Conservation (phyloP, 257 asterid species). For the Buddleja alternifolia region DNA sequence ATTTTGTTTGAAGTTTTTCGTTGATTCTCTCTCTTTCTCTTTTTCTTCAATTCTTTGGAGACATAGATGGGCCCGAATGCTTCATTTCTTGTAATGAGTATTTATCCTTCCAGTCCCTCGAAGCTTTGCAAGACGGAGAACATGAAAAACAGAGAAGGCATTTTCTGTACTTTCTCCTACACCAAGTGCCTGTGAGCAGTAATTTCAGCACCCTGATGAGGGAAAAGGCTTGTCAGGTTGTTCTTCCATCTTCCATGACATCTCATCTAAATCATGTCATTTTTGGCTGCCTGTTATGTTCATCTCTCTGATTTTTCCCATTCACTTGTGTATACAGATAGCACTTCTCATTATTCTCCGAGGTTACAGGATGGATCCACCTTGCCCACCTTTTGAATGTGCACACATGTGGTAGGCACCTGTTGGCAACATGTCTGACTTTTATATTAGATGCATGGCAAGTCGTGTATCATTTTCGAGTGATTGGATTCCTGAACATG, state of each 20-base stretch:
- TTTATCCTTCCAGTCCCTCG: constrained; percentile 76
- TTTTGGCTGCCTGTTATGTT: constrained; percentile 28
- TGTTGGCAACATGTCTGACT: constrained; percentile 29
- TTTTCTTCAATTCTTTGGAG: constrained; percentile 9
- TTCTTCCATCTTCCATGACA: constrained; percentile 27
- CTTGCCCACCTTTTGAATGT: constrained; percentile 95
- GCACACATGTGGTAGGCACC: constrained; percentile 94
- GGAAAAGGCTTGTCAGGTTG: constrained; percentile 94
- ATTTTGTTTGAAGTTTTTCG: background rate
- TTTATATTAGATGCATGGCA: constrained; percentile 25
- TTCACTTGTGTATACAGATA: constrained; percentile 56
- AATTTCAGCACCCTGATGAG: constrained; percentile 92
- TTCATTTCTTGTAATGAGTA: constrained; percentile 22
- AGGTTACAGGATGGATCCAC: constrained; percentile 96
- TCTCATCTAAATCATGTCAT: constrained; percentile 25
- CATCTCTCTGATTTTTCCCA: constrained; percentile 25
- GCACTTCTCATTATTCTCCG: constrained; percentile 81
- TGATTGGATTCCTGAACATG: constrained; percentile 17
- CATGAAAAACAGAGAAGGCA: constrained; percentile 96
- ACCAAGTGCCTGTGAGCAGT: constrained; percentile 95
- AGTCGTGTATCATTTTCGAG: constrained; percentile 17
- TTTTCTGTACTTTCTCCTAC: constrained; percentile 87
- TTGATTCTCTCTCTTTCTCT: background rate
- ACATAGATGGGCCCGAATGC: constrained; percentile 15
- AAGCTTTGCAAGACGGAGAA: constrained; percentile 98